Percentiles rank a stretch among this genome's conserved stretches.
Evolutionary conservation across 352 stramenopile species (phyloP).

Genomic region (Pythium plurisporium): DNA sequence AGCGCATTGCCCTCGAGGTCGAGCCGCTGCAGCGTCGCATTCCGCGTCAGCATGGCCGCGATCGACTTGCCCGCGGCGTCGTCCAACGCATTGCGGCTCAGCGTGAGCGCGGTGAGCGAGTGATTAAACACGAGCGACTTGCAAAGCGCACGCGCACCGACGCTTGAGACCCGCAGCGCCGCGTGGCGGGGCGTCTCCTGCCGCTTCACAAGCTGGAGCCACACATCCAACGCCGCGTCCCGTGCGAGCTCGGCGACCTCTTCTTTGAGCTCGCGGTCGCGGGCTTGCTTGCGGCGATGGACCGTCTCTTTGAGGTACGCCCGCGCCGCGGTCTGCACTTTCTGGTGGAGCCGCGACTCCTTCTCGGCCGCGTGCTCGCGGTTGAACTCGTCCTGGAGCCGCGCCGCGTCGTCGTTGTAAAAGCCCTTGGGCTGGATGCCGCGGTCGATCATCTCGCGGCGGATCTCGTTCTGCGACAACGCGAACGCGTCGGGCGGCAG

Average conservation of each 20-base stretch:
- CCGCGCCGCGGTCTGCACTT: slow-evolving; percentile 63
- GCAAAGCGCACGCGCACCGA: slow-evolving; percentile 59
- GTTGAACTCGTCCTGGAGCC: slow-evolving; percentile 80
- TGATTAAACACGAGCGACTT: slow-evolving; percentile 69
- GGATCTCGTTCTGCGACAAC: slow-evolving; percentile 79
- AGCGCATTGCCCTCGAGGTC: slow-evolving; percentile 70
- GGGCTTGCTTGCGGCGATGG: slow-evolving; percentile 58
- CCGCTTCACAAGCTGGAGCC: slow-evolving; percentile 53
- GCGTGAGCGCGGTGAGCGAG: slow-evolving; percentile 54
- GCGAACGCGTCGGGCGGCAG: slow-evolving; percentile 60
- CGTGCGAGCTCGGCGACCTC: slow-evolving; percentile 68
- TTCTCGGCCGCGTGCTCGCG: slow-evolving; percentile 62
- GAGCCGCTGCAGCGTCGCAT: slow-evolving; percentile 52
- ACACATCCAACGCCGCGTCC: slow-evolving; percentile 69
- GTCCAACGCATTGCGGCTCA: slow-evolving; percentile 62
- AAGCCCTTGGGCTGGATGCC: slow-evolving; percentile 82
- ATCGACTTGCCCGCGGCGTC: slow-evolving; percentile 62
- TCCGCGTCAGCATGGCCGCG: slow-evolving; percentile 52
- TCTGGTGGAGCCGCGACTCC: slow-evolving; percentile 58
- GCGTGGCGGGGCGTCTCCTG: slow-evolving; percentile 52
- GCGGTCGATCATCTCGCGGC: slow-evolving; percentile 80
- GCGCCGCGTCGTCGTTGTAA: slow-evolving; percentile 77
- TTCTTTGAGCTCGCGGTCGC: slow-evolving; percentile 64
- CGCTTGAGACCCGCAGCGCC: slow-evolving; percentile 40
- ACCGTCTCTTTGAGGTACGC: slow-evolving; percentile 75